Evolutionary conservation across 352 stramenopile genomes (phyloP), one percentile per base, ranked within the genome.

Genomic region (Aphanomyces astaci): DNA sequence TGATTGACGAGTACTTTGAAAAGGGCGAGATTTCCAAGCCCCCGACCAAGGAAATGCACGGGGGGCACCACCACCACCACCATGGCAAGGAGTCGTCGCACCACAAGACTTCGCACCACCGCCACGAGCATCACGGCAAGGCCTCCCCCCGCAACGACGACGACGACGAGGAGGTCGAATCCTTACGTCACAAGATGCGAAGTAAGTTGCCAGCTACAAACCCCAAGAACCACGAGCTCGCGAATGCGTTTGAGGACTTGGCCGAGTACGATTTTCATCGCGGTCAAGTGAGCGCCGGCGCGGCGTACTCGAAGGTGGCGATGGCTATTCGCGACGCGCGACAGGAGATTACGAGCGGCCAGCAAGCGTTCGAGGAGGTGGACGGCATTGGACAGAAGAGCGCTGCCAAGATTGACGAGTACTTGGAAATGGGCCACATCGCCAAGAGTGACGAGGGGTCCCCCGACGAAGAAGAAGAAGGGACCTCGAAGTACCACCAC

Each of bases 1-100:
- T 89, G 73, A 94, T 95, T 64, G 87, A 95, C 56, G 87, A 95
- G 69, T 93, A 90, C 63, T 55, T 95, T 10, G 81, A 91, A 62
- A 89, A 15, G 15, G 36, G 36, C 7, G 36, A 43, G 36, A 43
- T 43, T 43, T 7, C 36, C 36, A 43, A 43, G 36, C 36, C 36
- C 36, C 36, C 36, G 15, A 43, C 36, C 36, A 43, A 43, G 15
- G 36, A 43, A 7, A 15, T 15, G 15, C 7, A 7, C 7, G 36
- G 36, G 7, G 36, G 36, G 7, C 36, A 43, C 7, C 36, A 15
- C 36, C 7, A 15, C 7, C n/a, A n/a, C n/a, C n/a, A n/a, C n/a
- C n/a, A n/a, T n/a, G n/a, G n/a, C n/a, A 7, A 15, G 7, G 15
- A 15, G 7, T 15, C 7, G 36, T 15, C 7, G 7, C 36, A 15